These are phyloP conservation scores for Myriosclerotinia scirpicola DNA, from an alignment of 2,329 filamentous ascomycete species.

Conservation along the genomic window DNA sequence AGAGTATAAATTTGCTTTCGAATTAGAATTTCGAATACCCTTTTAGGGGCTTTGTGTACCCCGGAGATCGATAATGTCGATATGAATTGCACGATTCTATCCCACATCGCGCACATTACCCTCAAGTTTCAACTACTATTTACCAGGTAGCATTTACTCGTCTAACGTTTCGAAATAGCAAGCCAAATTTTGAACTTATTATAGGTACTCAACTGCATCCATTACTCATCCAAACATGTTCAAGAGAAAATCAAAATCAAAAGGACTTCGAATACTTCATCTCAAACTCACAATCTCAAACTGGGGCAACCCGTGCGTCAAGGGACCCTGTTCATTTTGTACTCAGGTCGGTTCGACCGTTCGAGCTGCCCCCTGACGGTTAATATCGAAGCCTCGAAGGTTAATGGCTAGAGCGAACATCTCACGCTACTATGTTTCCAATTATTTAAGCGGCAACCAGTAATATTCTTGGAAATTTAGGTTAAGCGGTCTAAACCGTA, in stretches of 20 bases:
- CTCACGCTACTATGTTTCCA: conserved; percentile 12
- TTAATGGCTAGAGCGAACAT: neutral
- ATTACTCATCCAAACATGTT: neutral
- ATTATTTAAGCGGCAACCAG: conserved; percentile 6
- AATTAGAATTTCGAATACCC: too few species aligned
- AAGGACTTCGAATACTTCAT: conserved; percentile 1
- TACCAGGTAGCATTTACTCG: neutral
- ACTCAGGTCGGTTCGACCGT: neutral
- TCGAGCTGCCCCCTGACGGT: neutral
- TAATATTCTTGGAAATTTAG: conserved; percentile 15
- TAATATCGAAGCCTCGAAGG: neutral
- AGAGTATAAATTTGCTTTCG: neutral
- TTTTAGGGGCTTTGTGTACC: neutral
- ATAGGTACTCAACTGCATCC: too few species aligned
- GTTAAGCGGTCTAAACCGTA: conserved; percentile 14
- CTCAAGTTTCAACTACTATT: neutral
- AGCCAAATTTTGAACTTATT: neutral
- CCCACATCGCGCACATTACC: neutral
- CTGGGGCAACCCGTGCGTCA: conserved; percentile 18
- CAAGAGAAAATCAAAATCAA: conserved; percentile 3
- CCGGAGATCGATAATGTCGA: neutral
- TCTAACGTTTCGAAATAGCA: neutral
- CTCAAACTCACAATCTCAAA: conserved; percentile 16
- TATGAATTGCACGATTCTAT: neutral
- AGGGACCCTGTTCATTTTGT: conserved; percentile 3